Conservation (phyloP, 495 filamentous ascomycete genomes). For the Penicillium mononematosum region DNA sequence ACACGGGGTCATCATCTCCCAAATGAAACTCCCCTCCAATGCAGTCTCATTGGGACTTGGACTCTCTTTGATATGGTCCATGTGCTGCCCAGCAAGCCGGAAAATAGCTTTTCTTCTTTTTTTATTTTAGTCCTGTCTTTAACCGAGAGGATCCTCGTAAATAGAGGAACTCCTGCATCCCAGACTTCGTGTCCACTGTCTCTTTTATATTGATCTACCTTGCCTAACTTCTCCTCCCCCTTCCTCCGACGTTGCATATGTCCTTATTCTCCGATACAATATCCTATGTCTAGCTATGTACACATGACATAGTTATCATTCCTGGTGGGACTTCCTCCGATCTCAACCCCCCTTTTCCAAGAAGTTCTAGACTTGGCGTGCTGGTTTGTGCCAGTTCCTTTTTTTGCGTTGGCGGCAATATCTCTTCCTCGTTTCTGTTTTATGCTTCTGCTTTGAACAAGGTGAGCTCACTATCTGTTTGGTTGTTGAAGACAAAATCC, state of each 20-base stretch:
- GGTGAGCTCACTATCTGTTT: constrained; percentile 6
- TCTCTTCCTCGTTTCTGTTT: not conserved
- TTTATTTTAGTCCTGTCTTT: not conserved
- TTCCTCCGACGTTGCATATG: constrained; percentile 7
- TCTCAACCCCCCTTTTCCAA: constrained; percentile 4
- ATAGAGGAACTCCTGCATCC: constrained; percentile 14
- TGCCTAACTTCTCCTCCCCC: constrained; percentile 5
- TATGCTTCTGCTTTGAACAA: not conserved
- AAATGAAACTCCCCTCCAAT: not conserved
- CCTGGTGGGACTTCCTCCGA: constrained; percentile 16
- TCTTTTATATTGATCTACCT: constrained; percentile 19
- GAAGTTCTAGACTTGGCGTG: not conserved
- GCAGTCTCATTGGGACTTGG: constrained; percentile 6
- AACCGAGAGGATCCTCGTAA: constrained; percentile 7
- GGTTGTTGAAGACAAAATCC: not conserved
- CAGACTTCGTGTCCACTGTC: constrained; percentile 3
- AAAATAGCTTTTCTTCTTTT: not conserved
- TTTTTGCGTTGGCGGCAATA: constrained; percentile 2
- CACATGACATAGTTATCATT: constrained; percentile 30
- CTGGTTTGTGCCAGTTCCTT: not conserved
- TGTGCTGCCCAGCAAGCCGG: constrained; percentile 17
- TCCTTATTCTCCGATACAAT: constrained; percentile 7
- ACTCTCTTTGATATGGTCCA: constrained; percentile 19
- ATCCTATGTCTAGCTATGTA: constrained; percentile 14
- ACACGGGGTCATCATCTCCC: constrained; percentile 15